A percentile compares a stretch with the other conserved stretches of the same genome.
Evolutionary conservation across 768 basidiomycete genomes (phyloP).

Genomic region (Hericium alpestre): DNA sequence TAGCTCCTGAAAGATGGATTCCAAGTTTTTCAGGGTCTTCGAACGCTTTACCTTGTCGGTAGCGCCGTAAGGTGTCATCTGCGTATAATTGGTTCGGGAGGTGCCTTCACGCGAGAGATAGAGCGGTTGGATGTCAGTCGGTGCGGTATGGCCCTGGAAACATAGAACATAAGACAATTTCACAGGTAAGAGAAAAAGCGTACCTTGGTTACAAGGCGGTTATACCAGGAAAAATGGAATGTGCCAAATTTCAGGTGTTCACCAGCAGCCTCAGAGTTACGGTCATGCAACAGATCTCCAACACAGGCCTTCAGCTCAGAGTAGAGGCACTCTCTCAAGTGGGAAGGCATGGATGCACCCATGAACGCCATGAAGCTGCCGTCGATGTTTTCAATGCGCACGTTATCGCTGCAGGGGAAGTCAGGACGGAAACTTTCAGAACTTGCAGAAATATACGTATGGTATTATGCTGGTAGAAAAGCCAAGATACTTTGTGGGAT

Average conservation of each 20-base stretch:
- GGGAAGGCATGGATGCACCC: neutral
- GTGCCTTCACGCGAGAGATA: neutral
- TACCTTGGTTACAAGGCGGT: neutral
- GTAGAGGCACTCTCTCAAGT: neutral
- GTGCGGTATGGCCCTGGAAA: neutral
- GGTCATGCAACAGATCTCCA: neutral
- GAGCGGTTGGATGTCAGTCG: neutral
- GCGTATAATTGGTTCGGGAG: neutral
- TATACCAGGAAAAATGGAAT: neutral
- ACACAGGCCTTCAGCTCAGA: neutral
- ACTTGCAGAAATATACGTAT: too few species aligned
- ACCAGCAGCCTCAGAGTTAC: neutral
- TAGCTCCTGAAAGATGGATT: neutral
- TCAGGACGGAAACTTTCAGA: too few species aligned
- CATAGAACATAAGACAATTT: neutral
- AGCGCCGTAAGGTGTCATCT: neutral
- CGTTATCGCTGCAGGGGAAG: neutral
- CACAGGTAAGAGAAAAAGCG: neutral
- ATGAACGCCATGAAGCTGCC: neutral
- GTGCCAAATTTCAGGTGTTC: neutral
- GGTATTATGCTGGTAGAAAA: neutral
- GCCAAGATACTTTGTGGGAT: neutral
- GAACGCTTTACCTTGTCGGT: slow-evolving; percentile 7
- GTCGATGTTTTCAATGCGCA: neutral
- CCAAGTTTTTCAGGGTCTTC: slow-evolving; percentile 11